Evolutionary conservation across 2,329 filamentous ascomycete species (phyloP), one percentile per base, ranked within the genome.

Genomic region (Atkinsonella hypoxylon): DNA sequence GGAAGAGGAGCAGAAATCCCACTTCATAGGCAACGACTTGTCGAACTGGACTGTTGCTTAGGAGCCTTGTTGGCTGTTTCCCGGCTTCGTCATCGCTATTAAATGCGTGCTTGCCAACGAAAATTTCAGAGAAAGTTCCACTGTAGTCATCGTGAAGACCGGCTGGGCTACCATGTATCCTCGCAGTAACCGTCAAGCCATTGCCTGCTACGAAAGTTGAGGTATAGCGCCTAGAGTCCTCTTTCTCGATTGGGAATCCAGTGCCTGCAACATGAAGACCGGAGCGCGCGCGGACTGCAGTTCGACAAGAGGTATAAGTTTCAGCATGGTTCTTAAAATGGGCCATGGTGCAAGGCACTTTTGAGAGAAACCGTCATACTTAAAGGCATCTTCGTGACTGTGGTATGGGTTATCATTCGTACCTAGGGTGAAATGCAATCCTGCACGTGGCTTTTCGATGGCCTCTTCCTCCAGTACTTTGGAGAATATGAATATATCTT

Each of bases 361-460:
- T 36, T 48, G 32, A 13, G 10, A 39, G 11, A 34, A 12, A 20
- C 11, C 18, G 13, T 47, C 26, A 11, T 17, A n/a, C 17, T 38
- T 10, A 18, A 10, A 26, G 30, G 13, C n/a, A 17, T 18, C n/a
- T 4, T 13, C 30, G 17, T 18, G 17, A 11, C 7, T 20, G 43
- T 15, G n/a, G 20, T 7, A 18, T 32, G 32, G 22, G 36, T 31
- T 20, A 13, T 42, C 17, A 39, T 51, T 30, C 69, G 58, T 62
- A 79, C 78, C 70, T 30, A 71, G 53, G 2, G 75, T 81, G 52
- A 69, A 75, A 3, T 70, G 70, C 6, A 71, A 54, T 9, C 62
- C 67, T 0, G 70, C 58, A 12, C 59, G 56, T 8, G 74, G 55
- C 7, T 59, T 49, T 2, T 61, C 58, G 38, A 80, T 67, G 8